These are phyloP conservation scores for Zasmidium angulare DNA, from an alignment of 2,329 filamentous ascomycete genomes.

Conservation along the genomic window DNA sequence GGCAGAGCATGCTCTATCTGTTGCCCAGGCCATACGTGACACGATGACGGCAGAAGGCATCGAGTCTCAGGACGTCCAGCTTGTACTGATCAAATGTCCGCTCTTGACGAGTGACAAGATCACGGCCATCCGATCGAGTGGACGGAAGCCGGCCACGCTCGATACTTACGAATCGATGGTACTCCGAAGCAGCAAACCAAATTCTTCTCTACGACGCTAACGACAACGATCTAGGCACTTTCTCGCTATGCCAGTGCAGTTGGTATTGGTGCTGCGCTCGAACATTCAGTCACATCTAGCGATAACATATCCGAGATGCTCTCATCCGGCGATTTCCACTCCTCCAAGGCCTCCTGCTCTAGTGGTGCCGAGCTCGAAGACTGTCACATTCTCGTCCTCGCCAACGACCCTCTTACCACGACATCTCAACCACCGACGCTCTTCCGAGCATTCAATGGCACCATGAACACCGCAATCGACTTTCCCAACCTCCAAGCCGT, in stretches of 20 bases:
- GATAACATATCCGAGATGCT: background rate
- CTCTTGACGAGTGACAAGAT: conserved; percentile 11
- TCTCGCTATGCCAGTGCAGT: conserved; percentile 12
- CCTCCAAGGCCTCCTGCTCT: conserved; percentile 9
- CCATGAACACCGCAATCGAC: conserved; percentile 8
- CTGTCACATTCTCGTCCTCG: conserved; percentile 12
- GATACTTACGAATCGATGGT: conserved; percentile 14
- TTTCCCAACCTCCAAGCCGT: conserved; percentile 1
- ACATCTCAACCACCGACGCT: background rate
- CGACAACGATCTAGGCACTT: background rate
- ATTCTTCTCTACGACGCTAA: background rate
- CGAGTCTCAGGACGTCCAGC: conserved; percentile 3
- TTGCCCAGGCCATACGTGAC: conserved; percentile 1
- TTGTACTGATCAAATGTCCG: conserved; percentile 12
- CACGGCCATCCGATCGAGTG: background rate
- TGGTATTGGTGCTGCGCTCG: conserved; percentile 3
- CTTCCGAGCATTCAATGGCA: background rate
- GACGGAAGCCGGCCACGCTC: conserved; percentile 1
- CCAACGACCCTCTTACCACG: background rate
- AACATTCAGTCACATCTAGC: background rate
- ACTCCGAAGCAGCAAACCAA: background rate
- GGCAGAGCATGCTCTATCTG: conserved; percentile 3
- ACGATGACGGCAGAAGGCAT: conserved; percentile 4
- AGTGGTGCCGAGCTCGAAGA: conserved; percentile 12
- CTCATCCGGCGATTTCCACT: conserved; percentile 2